Evolutionary conservation across 1,284 basidiomycete genomes (phyloP).

Genomic region (Flammula alnicola): DNA sequence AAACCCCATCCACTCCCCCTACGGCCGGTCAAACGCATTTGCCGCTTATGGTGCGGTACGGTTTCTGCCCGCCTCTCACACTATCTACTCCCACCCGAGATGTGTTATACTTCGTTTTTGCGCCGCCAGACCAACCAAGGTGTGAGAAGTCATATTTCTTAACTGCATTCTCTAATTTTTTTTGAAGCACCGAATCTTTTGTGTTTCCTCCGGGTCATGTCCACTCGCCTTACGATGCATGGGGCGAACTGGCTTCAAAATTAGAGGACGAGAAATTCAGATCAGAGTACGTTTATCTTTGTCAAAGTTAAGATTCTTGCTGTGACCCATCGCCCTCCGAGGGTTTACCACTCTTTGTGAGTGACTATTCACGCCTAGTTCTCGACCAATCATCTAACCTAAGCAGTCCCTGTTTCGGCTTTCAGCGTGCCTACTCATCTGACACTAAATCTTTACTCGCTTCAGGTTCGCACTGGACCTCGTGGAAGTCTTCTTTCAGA

Average conservation of each 20-base stretch:
- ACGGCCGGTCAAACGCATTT: slow-evolving; percentile 32
- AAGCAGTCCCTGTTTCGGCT: slow-evolving; percentile 13
- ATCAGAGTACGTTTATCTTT: slow-evolving; percentile 65
- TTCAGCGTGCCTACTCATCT: slow-evolving; percentile 23
- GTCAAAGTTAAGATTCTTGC: slow-evolving; percentile 18
- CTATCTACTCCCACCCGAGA: slow-evolving; percentile 62
- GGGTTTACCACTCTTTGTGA: slow-evolving; percentile 20
- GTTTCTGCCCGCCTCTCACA: slow-evolving; percentile 56
- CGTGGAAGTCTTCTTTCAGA: slow-evolving; percentile 88
- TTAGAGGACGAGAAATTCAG: slow-evolving; percentile 73
- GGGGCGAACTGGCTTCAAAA: slow-evolving; percentile 73
- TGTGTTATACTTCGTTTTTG: slow-evolving; percentile 71
- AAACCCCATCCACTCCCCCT: slow-evolving; percentile 33
- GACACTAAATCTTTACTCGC: slow-evolving; percentile 27
- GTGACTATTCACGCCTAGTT: slow-evolving; percentile 13
- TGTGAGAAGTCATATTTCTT: slow-evolving; percentile 30
- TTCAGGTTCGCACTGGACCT: slow-evolving; percentile 84
- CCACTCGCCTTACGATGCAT: slow-evolving; percentile 57
- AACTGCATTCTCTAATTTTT: slow-evolving; percentile 1
- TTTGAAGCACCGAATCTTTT: slow-evolving; percentile 22
- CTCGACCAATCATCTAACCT: slow-evolving; percentile 15
- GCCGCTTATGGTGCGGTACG: slow-evolving; percentile 49
- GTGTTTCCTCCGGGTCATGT: slow-evolving; percentile 37
- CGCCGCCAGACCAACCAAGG: slow-evolving; percentile 67
- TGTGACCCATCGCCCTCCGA: slow-evolving; percentile 19